Percentiles rank a stretch among this genome's conserved stretches.
phyloP scores from a whole-genome alignment of 176 grass and related monocot species.

The Avena eriantha region DNA sequence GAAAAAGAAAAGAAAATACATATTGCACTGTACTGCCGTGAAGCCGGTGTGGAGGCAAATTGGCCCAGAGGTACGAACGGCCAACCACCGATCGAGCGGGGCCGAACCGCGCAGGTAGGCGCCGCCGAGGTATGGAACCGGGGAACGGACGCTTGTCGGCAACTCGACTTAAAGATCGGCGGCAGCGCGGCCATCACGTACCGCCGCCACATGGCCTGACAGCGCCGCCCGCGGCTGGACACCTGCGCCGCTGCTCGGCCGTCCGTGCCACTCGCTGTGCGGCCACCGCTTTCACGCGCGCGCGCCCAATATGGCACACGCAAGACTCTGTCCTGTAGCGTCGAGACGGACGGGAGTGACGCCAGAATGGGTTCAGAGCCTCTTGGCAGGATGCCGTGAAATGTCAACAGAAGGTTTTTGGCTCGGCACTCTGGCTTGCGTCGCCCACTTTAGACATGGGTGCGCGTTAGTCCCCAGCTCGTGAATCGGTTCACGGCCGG shows the following conservation, averaged over 20 bases:
- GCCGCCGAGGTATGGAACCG: not conserved
- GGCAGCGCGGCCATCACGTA: not conserved
- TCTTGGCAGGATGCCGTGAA: too few relatives aligned
- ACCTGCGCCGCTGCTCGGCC: slow-evolving; percentile 31
- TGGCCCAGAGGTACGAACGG: not conserved
- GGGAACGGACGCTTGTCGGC: not conserved
- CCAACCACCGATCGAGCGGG: not conserved
- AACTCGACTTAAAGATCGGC: not conserved
- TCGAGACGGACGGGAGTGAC: not conserved
- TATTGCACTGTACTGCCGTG: not conserved
- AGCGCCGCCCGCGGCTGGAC: slow-evolving; percentile 26
- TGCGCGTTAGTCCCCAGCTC: not conserved
- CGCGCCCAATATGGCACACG: not conserved
- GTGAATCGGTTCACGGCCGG: not conserved
- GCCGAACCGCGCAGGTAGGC: not conserved
- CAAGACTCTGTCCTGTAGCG: not conserved
- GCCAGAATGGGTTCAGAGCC: not conserved
- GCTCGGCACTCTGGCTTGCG: not conserved
- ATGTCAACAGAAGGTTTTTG: not conserved
- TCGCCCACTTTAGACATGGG: not conserved
- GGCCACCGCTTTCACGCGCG: not conserved
- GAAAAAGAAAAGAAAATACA: not conserved
- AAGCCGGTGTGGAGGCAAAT: not conserved
- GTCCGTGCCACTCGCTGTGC: not conserved
- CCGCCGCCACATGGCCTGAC: slow-evolving; percentile 15